Percentiles rank a stretch among this genome's conserved stretches.
Evolutionary conservation across 441 rosid genomes (phyloP).

Genomic region (Breynia disticha): DNA sequence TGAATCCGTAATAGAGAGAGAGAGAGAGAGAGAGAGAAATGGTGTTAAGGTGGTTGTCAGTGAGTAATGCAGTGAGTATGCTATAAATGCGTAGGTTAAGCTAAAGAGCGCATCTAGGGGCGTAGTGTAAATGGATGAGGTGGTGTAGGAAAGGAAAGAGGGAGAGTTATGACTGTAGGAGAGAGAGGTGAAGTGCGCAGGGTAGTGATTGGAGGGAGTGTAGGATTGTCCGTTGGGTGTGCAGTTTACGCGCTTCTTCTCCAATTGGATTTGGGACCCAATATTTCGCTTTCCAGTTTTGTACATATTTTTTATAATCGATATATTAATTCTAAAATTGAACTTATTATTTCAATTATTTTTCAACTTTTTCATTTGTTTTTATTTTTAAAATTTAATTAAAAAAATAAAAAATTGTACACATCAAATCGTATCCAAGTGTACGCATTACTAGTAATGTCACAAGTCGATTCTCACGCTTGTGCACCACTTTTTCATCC

Average conservation of each 20-base stretch:
- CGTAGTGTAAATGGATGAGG: neutral
- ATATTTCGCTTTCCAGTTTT: too few relatives aligned
- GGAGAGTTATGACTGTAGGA: conserved; percentile 10
- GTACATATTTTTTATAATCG: too few relatives aligned
- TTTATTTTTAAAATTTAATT: too few relatives aligned
- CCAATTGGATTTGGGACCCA: neutral
- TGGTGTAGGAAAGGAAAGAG: neutral
- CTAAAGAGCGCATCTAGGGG: conserved; percentile 1
- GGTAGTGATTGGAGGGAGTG: neutral
- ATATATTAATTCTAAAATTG: too few relatives aligned
- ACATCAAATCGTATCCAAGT: too few relatives aligned
- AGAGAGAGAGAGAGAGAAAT: conserved; percentile 13
- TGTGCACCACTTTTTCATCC: too few relatives aligned
- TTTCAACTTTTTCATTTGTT: too few relatives aligned
- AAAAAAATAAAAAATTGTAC: too few relatives aligned
- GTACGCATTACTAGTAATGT: too few relatives aligned
- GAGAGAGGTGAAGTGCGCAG: conserved; percentile 23
- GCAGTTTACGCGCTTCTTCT: neutral
- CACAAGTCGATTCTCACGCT: too few relatives aligned
- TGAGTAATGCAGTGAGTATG: conserved; percentile 26
- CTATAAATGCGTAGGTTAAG: conserved; percentile 16
- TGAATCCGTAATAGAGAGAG: neutral
- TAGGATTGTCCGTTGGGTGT: conserved; percentile 14
- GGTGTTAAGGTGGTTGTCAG: conserved; percentile 25
- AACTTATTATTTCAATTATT: too few relatives aligned